Evolutionary conservation across 805 yeast species (phyloP), one percentile per base, ranked within the genome.

Genomic region (Wickerhamomyces strasburgensis): DNA sequence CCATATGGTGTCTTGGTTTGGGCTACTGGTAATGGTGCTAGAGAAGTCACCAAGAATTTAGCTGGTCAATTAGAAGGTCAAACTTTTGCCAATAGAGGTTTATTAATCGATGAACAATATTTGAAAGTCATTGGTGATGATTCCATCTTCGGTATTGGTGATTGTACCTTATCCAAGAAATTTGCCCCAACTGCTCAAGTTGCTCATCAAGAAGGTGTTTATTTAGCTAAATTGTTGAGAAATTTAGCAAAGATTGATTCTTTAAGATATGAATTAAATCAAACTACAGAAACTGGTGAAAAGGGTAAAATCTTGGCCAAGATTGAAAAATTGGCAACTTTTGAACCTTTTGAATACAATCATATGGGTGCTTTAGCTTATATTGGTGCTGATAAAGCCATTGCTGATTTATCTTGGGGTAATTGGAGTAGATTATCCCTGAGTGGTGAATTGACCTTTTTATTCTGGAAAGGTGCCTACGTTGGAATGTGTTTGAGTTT

Each of bases 111-210:
- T 64, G 95, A 86, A 32, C 50, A 52, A 39, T 80, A 74, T 60
- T 67, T 87, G 46, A 80, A 81, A 57, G 78, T 90, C 23, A 79
- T 84, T 55, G 98, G 98, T 58, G 73, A 87, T 29, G 72, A 72
- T 51, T 62, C 67, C 17, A 78, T 90, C 50, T 90, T 72, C 63
- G 97, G 95, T 34, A 66, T 89, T 40, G 98, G 98, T 60, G 98
- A 89, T 68, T 89, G 97, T 68, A 85, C 97, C 27, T 79, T 83
- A 61, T 70, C 75, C 43, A 84, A 93, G 46, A 85, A 85, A 59
- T 79, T 78, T 51, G 93, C 96, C 29, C 97, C 97, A 51, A 89
- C 98, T 44, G 98, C 97, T 18, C 97, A 89, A 72, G 97, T 88
- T 38, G 98, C 98, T 29, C 79, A 87, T 66, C 97, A 89, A 70